Evolutionary conservation across 768 basidiomycete genomes (phyloP).

Genomic region (Agaricus bisporus): DNA sequence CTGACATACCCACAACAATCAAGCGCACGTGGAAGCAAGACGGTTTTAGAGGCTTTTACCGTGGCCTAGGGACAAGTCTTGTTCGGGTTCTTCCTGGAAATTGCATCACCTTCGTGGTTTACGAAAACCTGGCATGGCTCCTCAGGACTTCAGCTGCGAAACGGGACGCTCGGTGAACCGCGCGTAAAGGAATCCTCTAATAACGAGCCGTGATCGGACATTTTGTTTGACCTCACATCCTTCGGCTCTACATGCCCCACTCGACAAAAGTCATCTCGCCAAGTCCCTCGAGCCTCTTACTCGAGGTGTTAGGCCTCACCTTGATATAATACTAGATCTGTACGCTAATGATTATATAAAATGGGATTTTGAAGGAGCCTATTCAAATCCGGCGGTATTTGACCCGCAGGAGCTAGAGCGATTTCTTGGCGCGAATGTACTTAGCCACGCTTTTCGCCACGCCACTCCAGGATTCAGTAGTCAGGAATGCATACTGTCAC

Average conservation of each 20-base stretch:
- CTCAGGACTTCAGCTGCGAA: conserved; percentile 60
- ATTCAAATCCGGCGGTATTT: too few species aligned
- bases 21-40: conserved; percentile 76
- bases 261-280: not conserved
- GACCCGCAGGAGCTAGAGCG: too few species aligned
- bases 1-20: conserved; percentile 78
- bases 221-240: not conserved
- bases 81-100: conserved; percentile 95
- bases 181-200: not conserved
- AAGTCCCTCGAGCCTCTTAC: not conserved
- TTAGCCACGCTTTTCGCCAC: too few species aligned
- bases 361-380: too few species aligned
- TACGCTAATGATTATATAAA: too few species aligned
- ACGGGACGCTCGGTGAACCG: conserved; percentile 27
- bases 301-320: not conserved
- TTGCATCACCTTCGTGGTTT: conserved; percentile 97
- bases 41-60: conserved; percentile 84
- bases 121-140: conserved; percentile 87
- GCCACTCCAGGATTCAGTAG: too few species aligned
- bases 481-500: too few species aligned
- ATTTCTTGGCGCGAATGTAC: too few species aligned
- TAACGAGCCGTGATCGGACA: not conserved
- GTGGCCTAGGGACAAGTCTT: conserved; percentile 90
- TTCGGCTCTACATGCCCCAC: not conserved
- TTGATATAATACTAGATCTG: too few species aligned